Evolutionary conservation across 345 rosid species (phyloP).

Genomic region (Gossypium australe): DNA sequence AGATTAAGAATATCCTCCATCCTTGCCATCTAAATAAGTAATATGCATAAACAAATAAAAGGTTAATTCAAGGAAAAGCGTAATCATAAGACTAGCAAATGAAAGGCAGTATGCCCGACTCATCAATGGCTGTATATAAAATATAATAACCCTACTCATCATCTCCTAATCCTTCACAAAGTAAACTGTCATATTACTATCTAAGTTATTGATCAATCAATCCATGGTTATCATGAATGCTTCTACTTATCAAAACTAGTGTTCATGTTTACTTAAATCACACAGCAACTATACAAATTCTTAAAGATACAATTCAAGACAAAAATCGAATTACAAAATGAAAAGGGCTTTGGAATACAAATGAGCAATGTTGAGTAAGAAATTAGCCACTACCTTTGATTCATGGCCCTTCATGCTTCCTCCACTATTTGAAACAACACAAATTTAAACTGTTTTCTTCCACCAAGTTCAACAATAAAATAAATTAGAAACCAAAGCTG

Average conservation of each 20-base stretch:
- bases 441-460: neutral
- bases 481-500: neutral
- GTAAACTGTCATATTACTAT: neutral
- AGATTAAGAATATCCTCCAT: constrained; percentile 54
- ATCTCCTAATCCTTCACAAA: neutral
- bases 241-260: neutral
- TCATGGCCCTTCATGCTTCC: constrained; percentile 37
- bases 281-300: neutral
- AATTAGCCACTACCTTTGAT: constrained; percentile 21
- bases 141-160: neutral
- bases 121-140: neutral
- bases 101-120: neutral
- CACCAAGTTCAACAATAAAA: neutral
- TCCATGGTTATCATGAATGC: neutral
- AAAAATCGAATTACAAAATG: neutral
- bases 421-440: neutral
- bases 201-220: neutral
- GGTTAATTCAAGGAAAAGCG: neutral
- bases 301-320: neutral
- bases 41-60: neutral
- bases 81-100: neutral
- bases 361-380: neutral
- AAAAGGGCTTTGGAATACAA: neutral
- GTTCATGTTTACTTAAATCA: neutral
- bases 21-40: constrained; percentile 36